Base-by-base conservation (phyloP, 2,329 filamentous ascomycete species). In the Gaeumannomyces sp. region DNA sequence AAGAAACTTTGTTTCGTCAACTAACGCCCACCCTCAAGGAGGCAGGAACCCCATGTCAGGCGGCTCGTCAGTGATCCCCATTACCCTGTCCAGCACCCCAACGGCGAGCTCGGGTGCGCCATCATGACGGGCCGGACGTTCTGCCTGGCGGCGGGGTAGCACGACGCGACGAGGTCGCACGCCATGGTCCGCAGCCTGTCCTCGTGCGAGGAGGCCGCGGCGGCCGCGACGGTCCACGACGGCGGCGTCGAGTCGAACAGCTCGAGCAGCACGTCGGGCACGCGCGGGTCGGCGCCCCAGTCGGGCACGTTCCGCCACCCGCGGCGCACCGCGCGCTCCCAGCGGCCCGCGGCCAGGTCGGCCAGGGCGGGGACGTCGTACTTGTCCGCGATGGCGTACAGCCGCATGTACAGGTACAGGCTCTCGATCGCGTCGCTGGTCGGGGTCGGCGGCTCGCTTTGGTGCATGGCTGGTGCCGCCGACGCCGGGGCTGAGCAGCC, bases 361-460 rank as follows among this genome's bases (percentile, higher is more conserved):
- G 56, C 29, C 56, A 64, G 61, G 1, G 14, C 28, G n/a, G 59
- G 59, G 1, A 78, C 73, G n/a, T 74, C 69, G 66, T 73, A 78
- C 65, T 75, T 76, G 67, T 76, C 72, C 4, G 76, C 76, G 64
- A 76, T 73, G 59, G 72, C 66, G 69, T 76, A 79, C 22, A 76
- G 66, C 0, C 68, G 66, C 6, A 73, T 65, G 13, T 68, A 71
- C 2, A 68, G 59, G 25, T 69, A 67, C 16, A 73, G 65, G 29
- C 31, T 59, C 2, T 56, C 60, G 53, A 33, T 45, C 2, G 19
- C 61, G 29, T 63, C 50, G 38, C 27, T n/a, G 59, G 31, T 27
- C 4, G 58, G 16, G 6, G 14, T 38, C 13, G 22, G 8, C 33
- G 27, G 38, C 25, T 50, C 35, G 19, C 33, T 38, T 33, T 61